phyloP scores from a whole-genome alignment of 305 asterid species.

The Rubia balearica region DNA sequence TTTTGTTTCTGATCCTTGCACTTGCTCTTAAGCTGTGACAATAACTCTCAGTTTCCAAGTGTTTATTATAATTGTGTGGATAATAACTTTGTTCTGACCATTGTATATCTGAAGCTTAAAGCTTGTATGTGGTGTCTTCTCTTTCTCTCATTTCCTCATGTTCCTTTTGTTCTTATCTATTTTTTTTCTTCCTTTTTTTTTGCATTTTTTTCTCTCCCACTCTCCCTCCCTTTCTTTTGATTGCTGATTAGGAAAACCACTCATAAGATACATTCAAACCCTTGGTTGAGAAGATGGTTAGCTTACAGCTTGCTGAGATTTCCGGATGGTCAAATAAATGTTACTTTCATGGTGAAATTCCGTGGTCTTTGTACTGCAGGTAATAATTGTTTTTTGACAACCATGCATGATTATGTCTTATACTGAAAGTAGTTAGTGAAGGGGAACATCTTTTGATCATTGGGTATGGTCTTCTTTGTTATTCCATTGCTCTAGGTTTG shows the following conservation, averaged over 20 bases:
- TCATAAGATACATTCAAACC: constrained; percentile 42
- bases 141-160: constrained; percentile 40
- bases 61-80: constrained; percentile 12
- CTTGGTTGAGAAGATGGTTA: constrained; percentile 57
- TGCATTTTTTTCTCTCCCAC: background rate
- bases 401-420: background rate
- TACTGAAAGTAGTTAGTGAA: background rate
- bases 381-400: constrained; percentile 9
- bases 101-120: constrained; percentile 16
- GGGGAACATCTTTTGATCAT: background rate
- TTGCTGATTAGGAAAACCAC: constrained; percentile 58
- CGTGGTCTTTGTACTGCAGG: constrained; percentile 15
- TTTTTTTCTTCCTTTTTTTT: background rate
- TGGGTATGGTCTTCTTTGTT: background rate
- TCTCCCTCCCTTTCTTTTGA: constrained; percentile 20
- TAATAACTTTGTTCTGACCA: background rate
- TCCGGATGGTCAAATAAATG: constrained; percentile 15
- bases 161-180: constrained; percentile 13
- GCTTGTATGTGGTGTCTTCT: constrained; percentile 23
- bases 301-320: constrained; percentile 23
- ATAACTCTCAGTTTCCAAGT: constrained; percentile 22
- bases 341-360: constrained; percentile 19
- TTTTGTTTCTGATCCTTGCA: constrained; percentile 6
- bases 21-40: constrained; percentile 20
- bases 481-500: background rate